Percentiles rank a stretch among this genome's conserved stretches.
Conservation (phyloP, 148 eudicot species). For the Cornus florida region DNA sequence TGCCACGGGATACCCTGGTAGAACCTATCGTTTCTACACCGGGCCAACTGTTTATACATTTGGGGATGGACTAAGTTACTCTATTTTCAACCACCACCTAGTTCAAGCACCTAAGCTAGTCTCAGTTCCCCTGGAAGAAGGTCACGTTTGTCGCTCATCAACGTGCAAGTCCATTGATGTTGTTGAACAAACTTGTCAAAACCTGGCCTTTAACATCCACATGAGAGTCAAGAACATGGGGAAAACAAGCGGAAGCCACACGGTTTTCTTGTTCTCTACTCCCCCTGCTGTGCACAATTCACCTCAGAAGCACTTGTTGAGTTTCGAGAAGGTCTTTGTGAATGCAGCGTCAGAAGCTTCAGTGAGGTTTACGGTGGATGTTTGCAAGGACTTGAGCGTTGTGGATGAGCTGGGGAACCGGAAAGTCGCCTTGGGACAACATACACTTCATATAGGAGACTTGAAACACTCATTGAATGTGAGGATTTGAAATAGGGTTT, state of each 20-base stretch:
- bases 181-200: slow-evolving; percentile 44
- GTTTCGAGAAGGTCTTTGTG: slow-evolving; percentile 70
- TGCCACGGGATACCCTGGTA: slow-evolving; percentile 66
- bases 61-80: slow-evolving; percentile 74
- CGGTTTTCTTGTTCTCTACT: slow-evolving; percentile 60
- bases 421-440: slow-evolving; percentile 69
- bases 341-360: slow-evolving; percentile 38
- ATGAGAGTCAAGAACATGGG: slow-evolving; percentile 67
- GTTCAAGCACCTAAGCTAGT: slow-evolving; percentile 59
- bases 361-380: slow-evolving; percentile 72
- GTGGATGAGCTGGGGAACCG: slow-evolving; percentile 65
- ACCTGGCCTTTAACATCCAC: slow-evolving; percentile 50
- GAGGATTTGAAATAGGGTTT: slow-evolving; percentile 23
- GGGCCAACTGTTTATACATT: slow-evolving; percentile 63
- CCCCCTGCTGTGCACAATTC: slow-evolving; percentile 71
- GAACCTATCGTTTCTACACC: slow-evolving; percentile 73
- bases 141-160: slow-evolving; percentile 55
- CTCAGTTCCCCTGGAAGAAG: slow-evolving; percentile 54
- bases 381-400: slow-evolving; percentile 85
- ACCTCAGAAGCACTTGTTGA: slow-evolving; percentile 75
- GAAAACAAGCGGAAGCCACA: slow-evolving; percentile 53
- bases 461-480: slow-evolving; percentile 59
- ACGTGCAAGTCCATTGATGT: slow-evolving; percentile 63
- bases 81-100: slow-evolving; percentile 49
- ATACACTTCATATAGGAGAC: slow-evolving; percentile 70